Percentiles rank a stretch among this genome's conserved stretches.
Evolutionary conservation across 371 early-diverging fungal genomes (phyloP).

Genomic region (Rhizopus stolonifer): DNA sequence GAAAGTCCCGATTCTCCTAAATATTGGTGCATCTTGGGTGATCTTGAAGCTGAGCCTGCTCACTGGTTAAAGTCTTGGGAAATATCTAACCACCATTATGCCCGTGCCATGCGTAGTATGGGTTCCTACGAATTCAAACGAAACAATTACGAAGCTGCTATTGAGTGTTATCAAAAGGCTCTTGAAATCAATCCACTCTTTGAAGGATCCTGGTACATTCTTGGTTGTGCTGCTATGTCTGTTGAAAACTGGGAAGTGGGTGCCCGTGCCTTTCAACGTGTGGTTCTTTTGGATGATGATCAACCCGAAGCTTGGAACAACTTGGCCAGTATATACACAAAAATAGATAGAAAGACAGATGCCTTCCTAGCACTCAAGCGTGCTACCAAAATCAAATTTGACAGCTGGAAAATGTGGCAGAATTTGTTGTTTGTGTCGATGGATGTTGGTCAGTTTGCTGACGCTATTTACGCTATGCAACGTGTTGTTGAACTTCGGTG

Average conservation of each 20-base stretch:
- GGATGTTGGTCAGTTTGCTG: constrained; percentile 78
- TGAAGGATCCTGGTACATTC: constrained; percentile 93
- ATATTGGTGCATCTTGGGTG: constrained; percentile 87
- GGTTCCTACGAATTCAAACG: constrained; percentile 78
- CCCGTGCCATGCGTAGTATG: constrained; percentile 92
- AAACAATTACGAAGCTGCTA: constrained; percentile 51
- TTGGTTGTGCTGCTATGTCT: constrained; percentile 93
- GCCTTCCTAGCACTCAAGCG: constrained; percentile 84
- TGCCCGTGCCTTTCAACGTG: constrained; percentile 73
- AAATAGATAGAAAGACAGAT: constrained; percentile 64
- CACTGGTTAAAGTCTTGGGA: constrained; percentile 90
- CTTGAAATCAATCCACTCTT: constrained; percentile 92
- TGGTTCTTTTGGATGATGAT: constrained; percentile 71
- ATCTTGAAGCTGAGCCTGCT: constrained; percentile 75
- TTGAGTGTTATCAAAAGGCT: constrained; percentile 70
- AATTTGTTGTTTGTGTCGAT: constrained; percentile 81
- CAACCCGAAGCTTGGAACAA: constrained; percentile 98
- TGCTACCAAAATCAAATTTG: constrained; percentile 77
- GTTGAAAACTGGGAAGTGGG: constrained; percentile 78
- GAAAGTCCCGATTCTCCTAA: constrained; percentile 76
- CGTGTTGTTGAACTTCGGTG: constrained; percentile 77
- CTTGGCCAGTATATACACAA: constrained; percentile 81
- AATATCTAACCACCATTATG: constrained; percentile 72
- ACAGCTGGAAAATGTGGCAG: constrained; percentile 91
- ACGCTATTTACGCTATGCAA: constrained; percentile 86